Evolutionary conservation across 2,329 filamentous ascomycete genomes (phyloP), one percentile per base, ranked within the genome.

Genomic region (Cytospora chrysosperma): DNA sequence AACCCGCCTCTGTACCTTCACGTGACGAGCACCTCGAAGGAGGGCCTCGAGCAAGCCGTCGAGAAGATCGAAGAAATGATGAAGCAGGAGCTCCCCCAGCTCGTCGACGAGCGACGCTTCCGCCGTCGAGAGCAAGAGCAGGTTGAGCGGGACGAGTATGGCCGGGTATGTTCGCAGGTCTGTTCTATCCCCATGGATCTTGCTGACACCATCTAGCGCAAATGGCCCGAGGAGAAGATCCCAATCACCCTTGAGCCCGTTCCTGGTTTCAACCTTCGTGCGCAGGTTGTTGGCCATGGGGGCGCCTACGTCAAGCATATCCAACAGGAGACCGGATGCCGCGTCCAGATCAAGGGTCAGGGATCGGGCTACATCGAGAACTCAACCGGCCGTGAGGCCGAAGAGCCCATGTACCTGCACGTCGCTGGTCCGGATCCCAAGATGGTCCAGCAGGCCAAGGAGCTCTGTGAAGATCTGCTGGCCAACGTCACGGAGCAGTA

Each of bases 241-340:
- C 89, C 92, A 1, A 93, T 99, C 70, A 87, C 88, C 67, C 87
- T 99, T 63, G 95, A 98, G 70, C 91, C 94, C 0, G 87, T 98
- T 59, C 92, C 89, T 27, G 95, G 95, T 24, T 99, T 99, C 79
- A 99, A 99, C 73, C 82, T 99, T 55, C 90, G 95, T 67, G 95
- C 95, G 59, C 93, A 98, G 74, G 94, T 99, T 54, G 95, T 99
- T 61, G 95, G 95, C 56, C 91, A 94, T 70, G 93, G 93, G 34
- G 95, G 95, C 65, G 90, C 92, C 51, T 97, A 98, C 73, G 95
- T 99, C 66, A 99, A 99, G 78, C 94, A 97, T 73, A 98, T 99
- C 68, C 95, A 98, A 77, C 88, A 93, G 73, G 93, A 97, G 77
- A 98, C 95, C 17, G 86, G 91, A 67, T 98, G 95, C 75, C 91